Conservation (phyloP, 345 rosid species). For the Punica granatum region DNA sequence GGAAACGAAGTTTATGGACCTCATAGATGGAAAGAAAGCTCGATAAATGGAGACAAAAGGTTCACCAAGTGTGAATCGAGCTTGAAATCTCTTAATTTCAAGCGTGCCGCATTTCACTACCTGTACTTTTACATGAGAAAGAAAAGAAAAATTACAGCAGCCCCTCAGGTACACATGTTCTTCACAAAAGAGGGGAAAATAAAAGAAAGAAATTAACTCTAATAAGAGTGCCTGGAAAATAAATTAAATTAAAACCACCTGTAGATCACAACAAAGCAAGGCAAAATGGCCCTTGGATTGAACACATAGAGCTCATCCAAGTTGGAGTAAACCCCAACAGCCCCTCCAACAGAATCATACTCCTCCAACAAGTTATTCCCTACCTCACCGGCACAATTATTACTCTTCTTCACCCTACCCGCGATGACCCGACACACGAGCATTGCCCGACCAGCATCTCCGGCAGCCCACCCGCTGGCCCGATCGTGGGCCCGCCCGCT, state of each 20-base stretch:
- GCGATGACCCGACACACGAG: constrained; percentile 76
- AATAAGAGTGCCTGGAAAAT: too few relatives aligned
- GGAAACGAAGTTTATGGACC: too few relatives aligned
- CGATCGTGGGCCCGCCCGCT: constrained; percentile 72
- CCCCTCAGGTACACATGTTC: too few relatives aligned
- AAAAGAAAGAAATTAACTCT: too few relatives aligned
- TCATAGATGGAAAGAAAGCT: too few relatives aligned
- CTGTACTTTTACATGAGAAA: too few relatives aligned
- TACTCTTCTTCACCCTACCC: constrained; percentile 61
- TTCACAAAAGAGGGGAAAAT: too few relatives aligned
- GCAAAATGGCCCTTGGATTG: constrained; percentile 60
- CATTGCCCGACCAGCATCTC: constrained; percentile 51
- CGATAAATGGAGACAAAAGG: too few relatives aligned
- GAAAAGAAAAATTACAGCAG: too few relatives aligned
- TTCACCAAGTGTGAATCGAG: too few relatives aligned
- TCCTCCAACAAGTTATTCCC: constrained; percentile 19
- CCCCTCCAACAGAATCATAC: constrained; percentile 56
- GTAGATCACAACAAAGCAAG: constrained; percentile 79
- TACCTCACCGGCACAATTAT: constrained; percentile 7
- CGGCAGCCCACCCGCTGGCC: constrained; percentile 14
- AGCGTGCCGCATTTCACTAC: too few relatives aligned
- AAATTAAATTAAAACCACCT: constrained; percentile 26
- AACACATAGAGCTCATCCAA: constrained; percentile 62
- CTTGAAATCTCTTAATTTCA: too few relatives aligned
- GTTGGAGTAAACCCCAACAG: constrained; percentile 44